Conservation (phyloP, 805 yeast genomes). For the Candida ortonii region DNA sequence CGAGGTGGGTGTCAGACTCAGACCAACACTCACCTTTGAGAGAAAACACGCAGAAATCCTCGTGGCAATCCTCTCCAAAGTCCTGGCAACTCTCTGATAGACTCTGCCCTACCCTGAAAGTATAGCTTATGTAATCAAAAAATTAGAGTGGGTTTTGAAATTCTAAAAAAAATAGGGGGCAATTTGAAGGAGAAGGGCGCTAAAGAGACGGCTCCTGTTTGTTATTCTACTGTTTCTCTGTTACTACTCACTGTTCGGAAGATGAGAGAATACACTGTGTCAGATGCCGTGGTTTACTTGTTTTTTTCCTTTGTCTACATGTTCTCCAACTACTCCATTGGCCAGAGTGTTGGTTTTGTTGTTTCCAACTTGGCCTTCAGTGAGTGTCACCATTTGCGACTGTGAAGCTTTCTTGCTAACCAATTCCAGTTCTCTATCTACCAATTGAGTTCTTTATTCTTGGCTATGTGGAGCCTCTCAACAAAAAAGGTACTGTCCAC, state of each 20-base stretch:
- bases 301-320: conserved; percentile 24
- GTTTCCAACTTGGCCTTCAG: conserved; percentile 19
- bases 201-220: too few relatives aligned
- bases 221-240: conserved; percentile 1
- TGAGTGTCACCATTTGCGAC: conserved; percentile 10
- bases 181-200: conserved; percentile 3
- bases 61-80: conserved; percentile 42
- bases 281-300: conserved; percentile 28
- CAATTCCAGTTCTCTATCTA: conserved; percentile 20
- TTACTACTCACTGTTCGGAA: conserved; percentile 1
- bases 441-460: conserved; percentile 25
- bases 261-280: conserved; percentile 32
- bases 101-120: too few relatives aligned
- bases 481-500: conserved; percentile 26
- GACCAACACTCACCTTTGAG: conserved; percentile 78
- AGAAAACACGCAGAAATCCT: conserved; percentile 75
- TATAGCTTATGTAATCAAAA: too few relatives aligned
- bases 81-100: conserved; percentile 27
- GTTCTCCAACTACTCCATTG: conserved; percentile 24
- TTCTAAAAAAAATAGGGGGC: conserved; percentile 4
- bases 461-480: conserved; percentile 32
- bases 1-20: conserved; percentile 69
- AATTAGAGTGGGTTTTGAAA: too few relatives aligned
- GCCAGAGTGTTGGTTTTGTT: conserved; percentile 19
- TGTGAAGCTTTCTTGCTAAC: conserved; percentile 6